These are phyloP conservation scores for Carnegiea gigantea DNA, from an alignment of 179 eudicot genomes.

Conservation along the genomic window DNA sequence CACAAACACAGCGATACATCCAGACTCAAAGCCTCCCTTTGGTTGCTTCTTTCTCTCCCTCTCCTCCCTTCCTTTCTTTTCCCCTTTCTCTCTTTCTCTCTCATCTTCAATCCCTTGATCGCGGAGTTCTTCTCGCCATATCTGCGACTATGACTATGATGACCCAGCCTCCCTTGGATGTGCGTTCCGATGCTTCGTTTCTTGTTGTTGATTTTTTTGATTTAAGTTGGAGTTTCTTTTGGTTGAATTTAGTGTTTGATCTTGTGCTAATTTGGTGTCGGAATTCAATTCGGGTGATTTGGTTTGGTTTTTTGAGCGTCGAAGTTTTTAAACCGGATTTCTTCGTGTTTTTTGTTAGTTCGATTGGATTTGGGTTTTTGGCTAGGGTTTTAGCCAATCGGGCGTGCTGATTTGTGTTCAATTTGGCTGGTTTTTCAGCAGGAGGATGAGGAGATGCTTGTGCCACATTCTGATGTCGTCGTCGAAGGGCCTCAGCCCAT, in stretches of 20 bases:
- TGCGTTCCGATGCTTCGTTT: constrained; percentile 21
- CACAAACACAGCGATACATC: background rate
- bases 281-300: background rate
- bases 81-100: background rate
- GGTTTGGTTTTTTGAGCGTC: background rate
- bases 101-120: constrained; percentile 4
- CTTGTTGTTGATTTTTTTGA: background rate
- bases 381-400: constrained; percentile 33
- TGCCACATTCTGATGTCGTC: constrained; percentile 71
- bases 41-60: background rate
- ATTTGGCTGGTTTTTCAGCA: constrained; percentile 35
- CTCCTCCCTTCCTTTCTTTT: background rate
- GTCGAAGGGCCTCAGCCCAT: constrained; percentile 83
- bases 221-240: background rate
- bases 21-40: background rate
- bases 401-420: constrained; percentile 20
- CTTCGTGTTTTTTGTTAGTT: background rate
- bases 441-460: constrained; percentile 85
- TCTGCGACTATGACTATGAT: constrained; percentile 52
- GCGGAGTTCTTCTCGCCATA: constrained; percentile 5
- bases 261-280: constrained; percentile 11
- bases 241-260: constrained; percentile 4
- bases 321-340: background rate
- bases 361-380: constrained; percentile 19
- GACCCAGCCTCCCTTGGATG: constrained; percentile 64